A percentile compares a stretch with the other conserved stretches of the same genome.
Conservation (phyloP, 2,329 filamentous ascomycete species). For the Periglandula ipomoeae region DNA sequence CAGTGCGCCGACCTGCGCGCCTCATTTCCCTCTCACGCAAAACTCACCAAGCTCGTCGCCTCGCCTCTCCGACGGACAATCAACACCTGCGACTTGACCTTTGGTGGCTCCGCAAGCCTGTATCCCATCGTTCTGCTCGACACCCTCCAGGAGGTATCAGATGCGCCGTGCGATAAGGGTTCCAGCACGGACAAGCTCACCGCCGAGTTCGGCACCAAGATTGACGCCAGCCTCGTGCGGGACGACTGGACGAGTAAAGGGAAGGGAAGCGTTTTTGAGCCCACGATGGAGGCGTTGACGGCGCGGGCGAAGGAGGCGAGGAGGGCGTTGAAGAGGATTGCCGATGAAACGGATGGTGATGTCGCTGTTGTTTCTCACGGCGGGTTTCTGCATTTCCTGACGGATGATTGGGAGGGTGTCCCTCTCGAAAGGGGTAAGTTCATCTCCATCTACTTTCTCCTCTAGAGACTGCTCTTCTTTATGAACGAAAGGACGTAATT, state of each 20-base stretch:
- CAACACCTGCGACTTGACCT: constrained; percentile 64
- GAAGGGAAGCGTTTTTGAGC: constrained; percentile 33
- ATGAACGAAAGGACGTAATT: neutral
- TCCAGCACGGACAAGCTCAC: constrained; percentile 44
- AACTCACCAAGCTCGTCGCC: constrained; percentile 62
- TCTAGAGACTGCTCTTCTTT: neutral
- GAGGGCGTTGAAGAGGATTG: constrained; percentile 42
- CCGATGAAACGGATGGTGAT: constrained; percentile 41
- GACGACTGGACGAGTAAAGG: constrained; percentile 65
- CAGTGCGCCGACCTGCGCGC: constrained; percentile 60
- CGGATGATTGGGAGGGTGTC: constrained; percentile 66
- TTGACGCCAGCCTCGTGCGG: constrained; percentile 54
- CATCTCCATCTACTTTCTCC: neutral
- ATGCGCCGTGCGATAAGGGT: constrained; percentile 69
- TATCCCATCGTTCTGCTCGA: constrained; percentile 56
- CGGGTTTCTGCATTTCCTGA: constrained; percentile 76
- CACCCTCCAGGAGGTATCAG: constrained; percentile 69
- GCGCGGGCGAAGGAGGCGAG: constrained; percentile 53
- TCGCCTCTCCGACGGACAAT: constrained; percentile 76
- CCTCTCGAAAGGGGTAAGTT: constrained; percentile 30
- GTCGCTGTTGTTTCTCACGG: constrained; percentile 76
- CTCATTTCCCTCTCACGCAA: constrained; percentile 54
- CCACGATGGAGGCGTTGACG: constrained; percentile 43
- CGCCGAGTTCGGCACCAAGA: constrained; percentile 50
- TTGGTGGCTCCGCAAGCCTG: constrained; percentile 39